phyloP scores from a whole-genome alignment of 805 yeast genomes.

The Sungouiella blattae region DNA sequence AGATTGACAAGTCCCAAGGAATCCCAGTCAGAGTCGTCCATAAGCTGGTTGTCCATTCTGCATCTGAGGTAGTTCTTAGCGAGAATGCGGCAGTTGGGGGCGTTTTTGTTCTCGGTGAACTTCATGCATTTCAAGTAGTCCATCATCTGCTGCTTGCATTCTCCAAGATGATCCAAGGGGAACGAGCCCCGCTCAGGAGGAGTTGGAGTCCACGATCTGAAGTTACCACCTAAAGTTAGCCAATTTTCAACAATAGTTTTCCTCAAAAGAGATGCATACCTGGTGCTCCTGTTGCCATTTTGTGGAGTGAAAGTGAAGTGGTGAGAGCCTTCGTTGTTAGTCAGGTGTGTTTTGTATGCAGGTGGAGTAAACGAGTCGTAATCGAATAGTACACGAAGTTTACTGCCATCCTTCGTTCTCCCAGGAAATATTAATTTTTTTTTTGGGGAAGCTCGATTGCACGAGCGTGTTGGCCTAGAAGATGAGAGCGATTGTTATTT shows the following conservation, averaged over 20 bases:
- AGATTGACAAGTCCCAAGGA: slow-evolving; percentile 40
- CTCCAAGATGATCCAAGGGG: slow-evolving; percentile 86
- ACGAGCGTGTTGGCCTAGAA: no score
- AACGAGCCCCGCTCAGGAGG: slow-evolving; percentile 97
- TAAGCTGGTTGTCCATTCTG: slow-evolving; percentile 71
- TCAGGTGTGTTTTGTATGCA: no score
- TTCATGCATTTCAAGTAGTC: slow-evolving; percentile 77
- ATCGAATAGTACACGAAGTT: no score
- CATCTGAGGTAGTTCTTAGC: slow-evolving; percentile 83
- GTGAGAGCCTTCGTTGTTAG: no score
- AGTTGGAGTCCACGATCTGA: slow-evolving; percentile 58
- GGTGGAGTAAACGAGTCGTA: no score
- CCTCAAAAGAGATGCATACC: slow-evolving; percentile 13
- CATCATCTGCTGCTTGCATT: slow-evolving; percentile 73
- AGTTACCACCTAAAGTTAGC: slow-evolving; percentile 16
- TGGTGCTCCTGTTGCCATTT: slow-evolving; percentile 20
- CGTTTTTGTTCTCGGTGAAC: slow-evolving; percentile 74
- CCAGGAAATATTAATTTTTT: no score
- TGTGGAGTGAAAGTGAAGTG: not conserved
- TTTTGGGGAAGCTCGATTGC: no score
- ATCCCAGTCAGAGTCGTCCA: slow-evolving; percentile 43
- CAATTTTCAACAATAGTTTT: no score
- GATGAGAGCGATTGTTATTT: no score
- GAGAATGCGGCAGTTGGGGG: slow-evolving; percentile 82
- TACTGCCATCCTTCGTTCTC: no score